A percentile compares a stretch with the other conserved stretches of the same genome.
Conservation (phyloP, 164 flowering plant species). For the Dillenia suffruticosa region DNA sequence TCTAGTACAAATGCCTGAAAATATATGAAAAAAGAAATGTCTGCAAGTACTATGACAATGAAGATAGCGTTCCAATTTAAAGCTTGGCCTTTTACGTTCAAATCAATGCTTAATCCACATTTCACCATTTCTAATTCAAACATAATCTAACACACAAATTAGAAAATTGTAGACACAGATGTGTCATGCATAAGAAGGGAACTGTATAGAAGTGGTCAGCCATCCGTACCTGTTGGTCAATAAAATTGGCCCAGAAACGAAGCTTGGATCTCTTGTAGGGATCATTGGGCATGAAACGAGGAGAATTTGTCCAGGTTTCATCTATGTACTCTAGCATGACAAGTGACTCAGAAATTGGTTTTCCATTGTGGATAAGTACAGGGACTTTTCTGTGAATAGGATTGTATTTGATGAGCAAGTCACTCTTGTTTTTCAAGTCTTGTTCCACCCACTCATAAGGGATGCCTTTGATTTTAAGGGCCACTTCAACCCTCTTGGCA, state of each 20-base stretch:
- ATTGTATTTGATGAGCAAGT: slow-evolving; percentile 1
- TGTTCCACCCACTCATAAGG: slow-evolving; percentile 26
- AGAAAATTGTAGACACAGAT: too few species aligned
- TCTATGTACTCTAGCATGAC: slow-evolving; percentile 23
- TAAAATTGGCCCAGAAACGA: slow-evolving; percentile 22
- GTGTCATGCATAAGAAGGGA: too few species aligned
- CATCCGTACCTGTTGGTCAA: too few species aligned
- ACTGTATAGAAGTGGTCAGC: too few species aligned
- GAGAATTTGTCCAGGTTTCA: slow-evolving; percentile 8
- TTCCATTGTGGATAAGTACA: slow-evolving; percentile 11
- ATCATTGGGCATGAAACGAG: slow-evolving; percentile 20
- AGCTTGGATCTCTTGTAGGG: slow-evolving; percentile 22
- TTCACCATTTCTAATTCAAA: too few species aligned
- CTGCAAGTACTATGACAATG: too few species aligned
- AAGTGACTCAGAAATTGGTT: slow-evolving; percentile 18
- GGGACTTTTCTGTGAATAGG: too few species aligned
- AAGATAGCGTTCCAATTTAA: too few species aligned
- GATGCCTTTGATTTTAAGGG: slow-evolving; percentile 25
- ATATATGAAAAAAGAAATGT: too few species aligned
- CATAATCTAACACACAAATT: not conserved
- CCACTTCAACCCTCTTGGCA: slow-evolving; percentile 20
- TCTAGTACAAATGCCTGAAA: too few species aligned
- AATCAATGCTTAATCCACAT: too few species aligned
- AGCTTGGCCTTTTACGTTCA: too few species aligned
- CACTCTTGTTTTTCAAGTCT: slow-evolving; percentile 28